Percentiles rank a stretch among this genome's conserved stretches.
Evolutionary conservation across 1,284 basidiomycete genomes (phyloP).

Genomic region (Paramarasmius palmivorus): DNA sequence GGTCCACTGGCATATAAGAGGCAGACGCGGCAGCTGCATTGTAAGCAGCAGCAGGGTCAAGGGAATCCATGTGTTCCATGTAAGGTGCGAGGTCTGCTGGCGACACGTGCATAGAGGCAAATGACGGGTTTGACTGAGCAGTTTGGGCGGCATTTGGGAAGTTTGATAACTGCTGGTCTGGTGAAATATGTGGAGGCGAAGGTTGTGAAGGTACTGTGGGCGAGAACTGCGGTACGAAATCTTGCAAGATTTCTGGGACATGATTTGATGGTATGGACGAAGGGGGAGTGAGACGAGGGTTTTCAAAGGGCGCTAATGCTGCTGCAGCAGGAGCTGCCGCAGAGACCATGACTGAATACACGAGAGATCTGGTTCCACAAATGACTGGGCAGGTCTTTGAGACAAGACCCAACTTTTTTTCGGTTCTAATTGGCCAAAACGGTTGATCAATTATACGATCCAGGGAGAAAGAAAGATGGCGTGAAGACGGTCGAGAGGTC

Average conservation of each 20-base stretch:
- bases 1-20: conserved; percentile 21
- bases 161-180: neutral
- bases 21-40: conserved; percentile 15
- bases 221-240: conserved; percentile 6
- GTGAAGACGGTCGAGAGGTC: no score
- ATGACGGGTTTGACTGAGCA: conserved; percentile 28
- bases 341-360: no score
- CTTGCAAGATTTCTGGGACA: conserved; percentile 5
- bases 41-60: conserved; percentile 26
- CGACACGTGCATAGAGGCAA: conserved; percentile 14
- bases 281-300: no score
- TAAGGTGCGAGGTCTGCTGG: conserved; percentile 19
- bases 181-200: conserved; percentile 8
- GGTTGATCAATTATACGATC: no score
- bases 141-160: neutral
- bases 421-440: no score
- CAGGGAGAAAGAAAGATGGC: no score
- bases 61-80: conserved; percentile 41
- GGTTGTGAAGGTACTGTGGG: conserved; percentile 7
- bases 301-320: conserved; percentile 8
- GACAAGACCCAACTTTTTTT: no score
- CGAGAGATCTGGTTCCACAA: no score
- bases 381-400: no score
- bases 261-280: conserved; percentile 10
- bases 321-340: conserved; percentile 3